Base-by-base conservation (phyloP, 2,329 filamentous ascomycete species). In the Neonectria faginata region DNA sequence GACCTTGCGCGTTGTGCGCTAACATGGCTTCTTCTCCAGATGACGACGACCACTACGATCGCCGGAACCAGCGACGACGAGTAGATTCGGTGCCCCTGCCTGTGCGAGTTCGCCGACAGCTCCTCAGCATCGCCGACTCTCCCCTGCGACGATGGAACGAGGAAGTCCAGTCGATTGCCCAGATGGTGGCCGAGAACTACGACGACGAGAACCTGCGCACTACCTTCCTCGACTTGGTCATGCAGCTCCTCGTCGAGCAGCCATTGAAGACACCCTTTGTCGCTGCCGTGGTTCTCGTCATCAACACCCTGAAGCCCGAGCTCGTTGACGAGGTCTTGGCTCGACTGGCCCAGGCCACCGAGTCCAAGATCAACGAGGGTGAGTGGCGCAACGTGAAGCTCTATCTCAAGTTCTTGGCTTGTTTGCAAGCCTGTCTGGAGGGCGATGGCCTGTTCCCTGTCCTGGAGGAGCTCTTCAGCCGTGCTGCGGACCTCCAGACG, bases 191-290 rank as follows among this genome's bases (percentile, higher is more conserved):
- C 33, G 93, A 97, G 48, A 91, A 97, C 79, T 92, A 91, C 76
- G 94, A 97, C n/a, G 92, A 97, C 75, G 89, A 91, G 70, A 91
- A 94, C 70, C 82, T 97, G 59, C 89, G 89, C 69, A 86, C 84
- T 33, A 88, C 85, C 55, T 97, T 97, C 77, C 83, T 92, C 69
- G 88, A 91, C 62, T 85, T 97, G 31, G 84, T 89, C 8, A 81
- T 94, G 63, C 92, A 95, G 79, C 85, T 98, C 69, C 86, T 92
- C 47, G 78, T 93, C 39, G 96, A 99, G 81, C 96, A 99, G 81
- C 96, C 96, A 1, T 91, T 99, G 79, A 98, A 98, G 84, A 97
- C 94, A n/a, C 95, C 96, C 0, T 98, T 97, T 77, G 86, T 97
- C 41, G 94, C 94, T 10, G 93, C 92, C 20, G 90, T 95, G 14